A percentile compares a stretch with the other conserved stretches of the same genome.
Conservation (phyloP, 768 basidiomycete genomes). For the Peribolospora baueri region DNA sequence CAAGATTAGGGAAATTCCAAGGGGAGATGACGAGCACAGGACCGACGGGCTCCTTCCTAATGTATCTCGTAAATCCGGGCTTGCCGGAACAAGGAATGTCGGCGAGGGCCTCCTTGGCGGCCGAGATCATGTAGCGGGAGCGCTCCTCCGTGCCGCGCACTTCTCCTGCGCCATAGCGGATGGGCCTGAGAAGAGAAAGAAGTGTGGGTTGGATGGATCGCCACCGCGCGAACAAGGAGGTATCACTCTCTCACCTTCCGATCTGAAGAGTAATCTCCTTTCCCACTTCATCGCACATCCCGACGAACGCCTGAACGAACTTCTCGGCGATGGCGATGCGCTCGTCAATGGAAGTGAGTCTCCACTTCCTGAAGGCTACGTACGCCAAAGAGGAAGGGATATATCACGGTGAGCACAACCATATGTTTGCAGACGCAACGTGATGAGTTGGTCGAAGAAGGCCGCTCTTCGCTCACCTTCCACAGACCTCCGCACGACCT, state of each 20-base stretch:
- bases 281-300: slow-evolving; percentile 35
- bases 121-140: slow-evolving; percentile 58
- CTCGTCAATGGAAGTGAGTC: slow-evolving; percentile 23
- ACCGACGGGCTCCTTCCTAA: slow-evolving; percentile 61
- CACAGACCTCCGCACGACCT: too few relatives aligned
- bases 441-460: too few relatives aligned
- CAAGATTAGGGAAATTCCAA: slow-evolving; percentile 85
- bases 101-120: slow-evolving; percentile 46
- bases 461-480: too few relatives aligned
- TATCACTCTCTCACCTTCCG: slow-evolving; percentile 40
- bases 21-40: slow-evolving; percentile 70
- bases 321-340: slow-evolving; percentile 44
- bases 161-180: slow-evolving; percentile 54
- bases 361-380: too few relatives aligned
- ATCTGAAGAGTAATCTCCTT: slow-evolving; percentile 66
- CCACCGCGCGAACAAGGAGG: neutral
- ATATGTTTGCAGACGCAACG: too few relatives aligned
- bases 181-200: slow-evolving; percentile 30
- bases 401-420: too few relatives aligned
- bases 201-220: neutral
- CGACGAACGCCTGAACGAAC: slow-evolving; percentile 38
- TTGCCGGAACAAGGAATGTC: slow-evolving; percentile 59
- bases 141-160: slow-evolving; percentile 57
- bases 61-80: slow-evolving; percentile 59
- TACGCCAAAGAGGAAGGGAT: too few relatives aligned